Evolutionary conservation across 768 basidiomycete genomes (phyloP).

Genomic region (Kondoa malvinella): DNA sequence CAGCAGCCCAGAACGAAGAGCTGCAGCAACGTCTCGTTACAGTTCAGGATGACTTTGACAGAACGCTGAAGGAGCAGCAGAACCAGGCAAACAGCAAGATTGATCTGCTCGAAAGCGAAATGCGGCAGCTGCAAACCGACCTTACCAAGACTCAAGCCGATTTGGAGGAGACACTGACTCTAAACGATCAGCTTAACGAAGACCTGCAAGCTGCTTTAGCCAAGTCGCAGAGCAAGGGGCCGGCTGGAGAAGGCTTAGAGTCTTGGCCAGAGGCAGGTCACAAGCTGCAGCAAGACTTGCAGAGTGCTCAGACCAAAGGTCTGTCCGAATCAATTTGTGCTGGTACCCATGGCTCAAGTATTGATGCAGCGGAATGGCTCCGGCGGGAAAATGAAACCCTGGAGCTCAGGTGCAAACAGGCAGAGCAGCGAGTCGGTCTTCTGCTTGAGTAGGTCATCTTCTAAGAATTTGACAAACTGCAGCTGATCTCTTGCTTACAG

Average conservation of each 20-base stretch:
- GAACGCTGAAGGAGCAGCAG: constrained; percentile 53
- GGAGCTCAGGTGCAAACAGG: constrained; percentile 18
- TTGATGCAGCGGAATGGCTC: constrained; percentile 46
- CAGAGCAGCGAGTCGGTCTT: constrained; percentile 10
- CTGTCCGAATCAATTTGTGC: not conserved
- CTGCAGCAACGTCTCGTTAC: constrained; percentile 53
- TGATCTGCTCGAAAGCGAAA: constrained; percentile 62
- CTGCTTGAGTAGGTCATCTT: constrained; percentile 10
- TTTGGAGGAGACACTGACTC: constrained; percentile 48
- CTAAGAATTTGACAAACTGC: not conserved
- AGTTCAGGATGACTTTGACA: constrained; percentile 58
- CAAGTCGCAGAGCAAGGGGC: not conserved
- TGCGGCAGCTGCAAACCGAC: constrained; percentile 56
- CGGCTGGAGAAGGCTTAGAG: not conserved
- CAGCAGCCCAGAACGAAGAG: constrained; percentile 18
- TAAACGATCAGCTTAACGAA: constrained; percentile 25
- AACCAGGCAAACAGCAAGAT: constrained; percentile 59
- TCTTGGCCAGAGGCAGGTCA: constrained; percentile 7
- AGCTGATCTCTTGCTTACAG: not conserved
- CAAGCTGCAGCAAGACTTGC: constrained; percentile 21
- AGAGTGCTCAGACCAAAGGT: constrained; percentile 20
- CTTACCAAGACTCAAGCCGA: constrained; percentile 57
- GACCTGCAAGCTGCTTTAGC: constrained; percentile 4
- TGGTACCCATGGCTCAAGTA: not conserved
- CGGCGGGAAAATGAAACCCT: constrained; percentile 55